Evolutionary conservation across 2,329 filamentous ascomycete genomes (phyloP).

Genomic region (Pseudogymnoascus sp.): DNA sequence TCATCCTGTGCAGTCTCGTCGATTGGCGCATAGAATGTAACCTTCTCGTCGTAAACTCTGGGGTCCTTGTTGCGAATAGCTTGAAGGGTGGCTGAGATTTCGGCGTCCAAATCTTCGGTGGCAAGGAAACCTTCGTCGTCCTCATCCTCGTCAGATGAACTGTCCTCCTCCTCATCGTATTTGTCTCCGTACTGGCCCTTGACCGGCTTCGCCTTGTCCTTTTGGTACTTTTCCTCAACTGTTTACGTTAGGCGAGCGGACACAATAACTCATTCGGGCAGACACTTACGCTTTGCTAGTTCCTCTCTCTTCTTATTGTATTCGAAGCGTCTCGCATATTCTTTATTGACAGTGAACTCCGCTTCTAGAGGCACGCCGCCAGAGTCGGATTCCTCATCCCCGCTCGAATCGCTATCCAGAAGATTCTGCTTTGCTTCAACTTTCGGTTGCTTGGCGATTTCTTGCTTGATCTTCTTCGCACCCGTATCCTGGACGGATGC

Average conservation of each 20-base stretch:
- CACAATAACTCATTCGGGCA: constrained; percentile 12
- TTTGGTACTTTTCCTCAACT: constrained; percentile 82
- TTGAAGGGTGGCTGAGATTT: constrained; percentile 78
- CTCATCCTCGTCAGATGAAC: constrained; percentile 68
- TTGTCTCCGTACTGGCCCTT: constrained; percentile 36
- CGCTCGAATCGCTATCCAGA: constrained; percentile 38
- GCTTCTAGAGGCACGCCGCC: constrained; percentile 29
- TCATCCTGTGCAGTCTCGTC: constrained; percentile 40
- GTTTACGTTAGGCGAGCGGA: constrained; percentile 18
- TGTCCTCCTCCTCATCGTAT: constrained; percentile 50
- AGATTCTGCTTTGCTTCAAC: constrained; percentile 30
- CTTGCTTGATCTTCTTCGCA: constrained; percentile 25
- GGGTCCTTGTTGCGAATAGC: constrained; percentile 90
- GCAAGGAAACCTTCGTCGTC: constrained; percentile 85
- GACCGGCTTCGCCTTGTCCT: constrained; percentile 33
- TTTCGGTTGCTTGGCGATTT: constrained; percentile 15
- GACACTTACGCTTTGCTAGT: constrained; percentile 52
- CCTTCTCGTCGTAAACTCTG: constrained; percentile 72
- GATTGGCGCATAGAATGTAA: constrained; percentile 65
- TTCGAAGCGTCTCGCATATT: constrained; percentile 83
- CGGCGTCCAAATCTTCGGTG: constrained; percentile 73
- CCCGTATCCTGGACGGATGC: constrained; percentile 12
- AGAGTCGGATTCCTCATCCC: constrained; percentile 27
- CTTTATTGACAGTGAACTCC: constrained; percentile 75
- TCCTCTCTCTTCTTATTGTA: constrained; percentile 97